Evolutionary conservation across 768 basidiomycete species (phyloP), one percentile per base, ranked within the genome.

Genomic region (Candolleomyces aberdarensis): DNA sequence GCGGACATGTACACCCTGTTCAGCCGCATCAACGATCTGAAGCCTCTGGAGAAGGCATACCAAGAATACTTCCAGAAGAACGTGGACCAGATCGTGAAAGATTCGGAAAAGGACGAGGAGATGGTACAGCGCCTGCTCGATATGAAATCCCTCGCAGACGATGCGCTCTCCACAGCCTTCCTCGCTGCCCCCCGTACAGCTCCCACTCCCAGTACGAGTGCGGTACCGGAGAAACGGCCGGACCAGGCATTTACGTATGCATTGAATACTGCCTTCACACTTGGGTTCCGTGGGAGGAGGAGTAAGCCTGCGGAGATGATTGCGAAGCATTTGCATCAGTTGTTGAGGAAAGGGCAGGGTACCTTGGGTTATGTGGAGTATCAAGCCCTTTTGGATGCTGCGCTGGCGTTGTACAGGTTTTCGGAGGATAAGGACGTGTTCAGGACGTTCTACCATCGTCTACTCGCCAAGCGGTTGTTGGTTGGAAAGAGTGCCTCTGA

Each of bases 371-470:
- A 94, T 60, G 74, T 70, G 14, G 83, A 81, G 36, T 94, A 91
- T 72, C 82, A 86, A 54, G 72, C 73, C 2, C 70, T 83, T 57
- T 75, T 97, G 60, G 85, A 92, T 59, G 80, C 76, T 8, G 89
- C 84, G 3, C 76, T 97, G 26, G 83, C 75, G 7, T 74, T 98
- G 58, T 96, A 95, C 73, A 79, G 92, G 57, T 96, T 85, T 70
- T 95, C 92, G 5, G 88, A 93, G 56, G 94, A 96, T 69, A 94
- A 94, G 71, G 94, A 97, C 69, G 92, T 96, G 36, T 98, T 97
- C 72, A 85, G 94, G 66, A 88, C 89, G 29, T 97, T 95, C 74
- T 98, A 96, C 72, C 90, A 90, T 73, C 87, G 92, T 11, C 85
- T 88, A 41, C 75, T 97, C 40, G 91, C 94, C n/a, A 95, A 92